Evolutionary conservation across 2,329 filamentous ascomycete genomes (phyloP).

Genomic region (Fusarium algeriense): DNA sequence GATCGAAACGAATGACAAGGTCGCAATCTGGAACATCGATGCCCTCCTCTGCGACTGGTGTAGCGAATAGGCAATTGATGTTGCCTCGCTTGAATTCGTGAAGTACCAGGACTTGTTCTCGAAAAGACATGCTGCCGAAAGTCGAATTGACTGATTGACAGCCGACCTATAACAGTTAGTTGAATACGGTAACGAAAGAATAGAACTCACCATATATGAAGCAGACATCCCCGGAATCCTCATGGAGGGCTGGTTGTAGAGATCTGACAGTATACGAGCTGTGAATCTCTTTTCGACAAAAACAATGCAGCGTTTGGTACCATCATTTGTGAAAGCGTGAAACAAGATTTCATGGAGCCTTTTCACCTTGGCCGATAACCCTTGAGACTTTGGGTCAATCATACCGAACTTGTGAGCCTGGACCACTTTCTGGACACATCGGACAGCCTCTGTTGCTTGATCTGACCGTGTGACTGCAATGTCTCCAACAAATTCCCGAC

Average conservation of each 20-base stretch:
- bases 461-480: conserved; percentile 52
- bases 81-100: conserved; percentile 71
- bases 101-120: conserved; percentile 80
- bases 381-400: conserved; percentile 47
- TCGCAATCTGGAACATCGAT: conserved; percentile 78
- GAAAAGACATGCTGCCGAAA: conserved; percentile 75
- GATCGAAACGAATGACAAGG: conserved; percentile 80
- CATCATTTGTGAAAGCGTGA: conserved; percentile 73
- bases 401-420: conserved; percentile 60
- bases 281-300: conserved; percentile 87
- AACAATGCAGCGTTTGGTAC: conserved; percentile 75
- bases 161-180: conserved; percentile 47
- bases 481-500: conserved; percentile 50
- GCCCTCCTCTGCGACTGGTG: conserved; percentile 75
- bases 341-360: conserved; percentile 71
- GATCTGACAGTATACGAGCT: conserved; percentile 76
- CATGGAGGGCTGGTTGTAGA: conserved; percentile 70
- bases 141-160: conserved; percentile 52
- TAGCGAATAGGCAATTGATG: conserved; percentile 74
- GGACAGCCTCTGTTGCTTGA: conserved; percentile 66
- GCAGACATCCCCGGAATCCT: conserved; percentile 69
- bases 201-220: conserved; percentile 69
- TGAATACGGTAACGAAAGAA: neutral
- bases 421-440: conserved; percentile 69
- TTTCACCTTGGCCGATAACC: conserved; percentile 80